Evolutionary conservation across 805 yeast genomes (phyloP), one percentile per base, ranked within the genome.

Genomic region (Yarrowia keelungensis): DNA sequence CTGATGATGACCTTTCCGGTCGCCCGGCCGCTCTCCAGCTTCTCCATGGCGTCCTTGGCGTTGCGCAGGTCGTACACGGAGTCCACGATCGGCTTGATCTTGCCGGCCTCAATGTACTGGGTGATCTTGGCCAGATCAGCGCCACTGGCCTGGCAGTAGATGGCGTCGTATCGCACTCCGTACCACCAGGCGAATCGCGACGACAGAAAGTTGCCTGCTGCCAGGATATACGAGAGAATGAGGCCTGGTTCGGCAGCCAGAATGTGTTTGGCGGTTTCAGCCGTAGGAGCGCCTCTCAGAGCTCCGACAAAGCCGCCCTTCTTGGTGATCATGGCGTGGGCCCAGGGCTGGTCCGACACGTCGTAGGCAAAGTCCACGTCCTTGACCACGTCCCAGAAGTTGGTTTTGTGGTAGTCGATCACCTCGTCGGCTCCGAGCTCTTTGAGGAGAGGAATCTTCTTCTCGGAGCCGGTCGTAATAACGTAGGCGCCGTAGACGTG

Each of bases 401-500:
- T 71, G 49, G 56, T 46, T 45, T 69, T 73, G 50, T 71, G 69
- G 69, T 73, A 73, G 54, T 73, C 75, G 35, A 73, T 69, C 12
- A 71, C 73, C 14, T 71, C 69, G 12, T 64, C 70, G 26, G 74
- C 74, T 15, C 73, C 59, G n/a, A 70, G 50, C 35, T 58, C 26
- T 11, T 70, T 62, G 16, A 71, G 67, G 7, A 58, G 67, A 1
- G 59, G 66, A 8, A 71, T 69, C 64, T 73, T 73, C 32, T 64
- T 16, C 14, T 74, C 72, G 14, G 75, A 73, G 12, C 71, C 71
- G 2, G 73, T 70, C 9, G 73, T 62, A 19, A 70, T 69, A 9
- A 73, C 74, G 50, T 70, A 65, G 3, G 67, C 70, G 19, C 72
- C 73, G 36, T 68, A 69, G n/a, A 73, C 73, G 43, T 72, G 71